Evolutionary conservation across 2,329 filamentous ascomycete species (phyloP), one percentile per base, ranked within the genome.

Genomic region (Exophiala dermatitidis): DNA sequence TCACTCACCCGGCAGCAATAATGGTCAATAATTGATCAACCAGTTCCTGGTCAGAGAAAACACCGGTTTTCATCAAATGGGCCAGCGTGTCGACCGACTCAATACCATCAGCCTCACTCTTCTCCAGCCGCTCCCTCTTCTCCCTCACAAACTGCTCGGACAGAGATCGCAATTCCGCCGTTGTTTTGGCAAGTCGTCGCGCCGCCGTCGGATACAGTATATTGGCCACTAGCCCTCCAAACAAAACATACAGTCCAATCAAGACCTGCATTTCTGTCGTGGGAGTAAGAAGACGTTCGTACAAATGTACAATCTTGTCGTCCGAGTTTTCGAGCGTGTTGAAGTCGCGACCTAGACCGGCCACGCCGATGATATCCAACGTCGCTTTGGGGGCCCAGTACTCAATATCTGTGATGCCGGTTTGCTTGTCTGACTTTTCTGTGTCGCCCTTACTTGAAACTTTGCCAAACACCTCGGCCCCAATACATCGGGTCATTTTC

Each of bases 21-120:
- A 94, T 91, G 0, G 88, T 93, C 86, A 94, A 91, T 64, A 91
- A 78, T 69, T 95, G 89, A 66, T 93, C 85, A 31, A 88, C 80
- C 10, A 95, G 79, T 56, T 88, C 82, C 47, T 88, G 84, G 57
- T 93, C 86, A 9, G 73, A 78, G 69, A 94, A 93, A 5, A 76
- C 81, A 40, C 85, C 85, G 33, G 82, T 87, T 65, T 84, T 79
- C 43, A 94, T 74, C n/a, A 88, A 88, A 0, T 90, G 84, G 1
- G 85, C 88, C 31, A 95, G 72, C 50, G 95, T 91, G 67, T 95
- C 88, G 47, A 50, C 30, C 10, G 38, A 50, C 5, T 80, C 68
- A 19, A 19, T 19, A 19, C 19, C 19, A 46, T 80, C 68, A 46
- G 82, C 81, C 2, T 58, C 60, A 3, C 54, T 55, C 49, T 64